Evolutionary conservation across 106 monocot species (phyloP).

Genomic region (Dendrobium nobile): DNA sequence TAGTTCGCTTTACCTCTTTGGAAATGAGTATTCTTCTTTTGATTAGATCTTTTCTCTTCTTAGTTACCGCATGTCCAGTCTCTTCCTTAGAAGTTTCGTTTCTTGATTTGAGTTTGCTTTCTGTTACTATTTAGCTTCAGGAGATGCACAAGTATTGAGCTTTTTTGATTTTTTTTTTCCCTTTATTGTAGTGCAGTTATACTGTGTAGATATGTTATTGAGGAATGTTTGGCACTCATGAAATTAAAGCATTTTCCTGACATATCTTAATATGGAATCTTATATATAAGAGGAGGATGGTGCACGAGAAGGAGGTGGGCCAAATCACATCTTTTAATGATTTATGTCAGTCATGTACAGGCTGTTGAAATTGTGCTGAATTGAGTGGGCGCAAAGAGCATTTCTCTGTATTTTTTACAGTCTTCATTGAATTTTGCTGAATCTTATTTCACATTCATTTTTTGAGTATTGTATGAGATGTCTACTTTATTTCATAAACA

Average conservation of each 20-base stretch:
- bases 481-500: too few species aligned
- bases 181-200: not conserved
- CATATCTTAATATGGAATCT: not conserved
- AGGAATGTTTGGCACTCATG: not conserved
- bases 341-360: too few species aligned
- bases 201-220: not conserved
- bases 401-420: too few species aligned
- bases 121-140: not conserved
- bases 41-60: too few species aligned
- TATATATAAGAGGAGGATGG: not conserved
- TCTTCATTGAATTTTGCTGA: too few species aligned
- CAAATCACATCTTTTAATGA: not conserved
- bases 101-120: not conserved
- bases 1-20: too few species aligned
- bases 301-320: not conserved
- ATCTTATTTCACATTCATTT: too few species aligned
- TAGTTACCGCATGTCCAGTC: too few species aligned
- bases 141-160: not conserved
- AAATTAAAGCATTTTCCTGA: not conserved
- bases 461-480: too few species aligned
- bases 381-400: too few species aligned
- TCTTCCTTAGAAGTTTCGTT: not conserved
- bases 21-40: too few species aligned
- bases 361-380: too few species aligned
- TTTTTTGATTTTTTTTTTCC: not conserved